phyloP scores from a whole-genome alignment of 2,329 filamentous ascomycete genomes.

The Periconia sp. region DNA sequence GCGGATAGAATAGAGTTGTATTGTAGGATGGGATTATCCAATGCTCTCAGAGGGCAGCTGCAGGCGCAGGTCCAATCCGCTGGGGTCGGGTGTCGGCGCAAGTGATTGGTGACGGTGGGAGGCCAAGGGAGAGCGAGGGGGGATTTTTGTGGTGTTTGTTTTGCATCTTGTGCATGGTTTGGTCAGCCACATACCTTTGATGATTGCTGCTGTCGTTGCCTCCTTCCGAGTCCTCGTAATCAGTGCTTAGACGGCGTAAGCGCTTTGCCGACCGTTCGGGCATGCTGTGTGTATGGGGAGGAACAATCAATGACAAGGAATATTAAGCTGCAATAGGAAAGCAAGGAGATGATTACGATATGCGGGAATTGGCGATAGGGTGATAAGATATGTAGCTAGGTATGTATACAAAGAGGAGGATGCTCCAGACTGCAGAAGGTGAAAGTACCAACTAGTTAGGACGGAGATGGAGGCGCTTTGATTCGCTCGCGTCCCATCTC shows the following conservation, averaged over 20 bases:
- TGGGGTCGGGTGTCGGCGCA: background rate
- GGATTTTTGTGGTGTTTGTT: background rate
- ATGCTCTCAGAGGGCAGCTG: background rate
- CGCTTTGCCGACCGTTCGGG: constrained; percentile 41
- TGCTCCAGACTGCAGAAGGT: background rate
- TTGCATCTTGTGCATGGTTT: background rate
- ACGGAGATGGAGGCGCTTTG: background rate
- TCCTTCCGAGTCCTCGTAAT: constrained; percentile 39
- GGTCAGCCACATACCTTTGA: constrained; percentile 28
- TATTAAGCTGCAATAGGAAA: too few species aligned
- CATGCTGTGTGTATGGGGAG: constrained; percentile 19
- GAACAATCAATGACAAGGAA: too few species aligned
- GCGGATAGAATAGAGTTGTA: background rate
- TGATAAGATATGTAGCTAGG: too few species aligned
- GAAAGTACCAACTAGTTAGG: background rate
- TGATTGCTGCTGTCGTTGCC: constrained; percentile 37
- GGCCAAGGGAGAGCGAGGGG: background rate
- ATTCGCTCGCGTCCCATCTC: constrained; percentile 3
- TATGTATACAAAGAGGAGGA: too few species aligned
- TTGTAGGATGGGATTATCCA: background rate
- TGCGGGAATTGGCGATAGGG: too few species aligned
- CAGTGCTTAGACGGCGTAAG: constrained; percentile 44
- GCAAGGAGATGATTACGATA: background rate
- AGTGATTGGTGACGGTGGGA: background rate
- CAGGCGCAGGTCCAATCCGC: background rate